Base-by-base conservation (phyloP, 1,284 basidiomycete species). In the Abortiporus biennis region DNA sequence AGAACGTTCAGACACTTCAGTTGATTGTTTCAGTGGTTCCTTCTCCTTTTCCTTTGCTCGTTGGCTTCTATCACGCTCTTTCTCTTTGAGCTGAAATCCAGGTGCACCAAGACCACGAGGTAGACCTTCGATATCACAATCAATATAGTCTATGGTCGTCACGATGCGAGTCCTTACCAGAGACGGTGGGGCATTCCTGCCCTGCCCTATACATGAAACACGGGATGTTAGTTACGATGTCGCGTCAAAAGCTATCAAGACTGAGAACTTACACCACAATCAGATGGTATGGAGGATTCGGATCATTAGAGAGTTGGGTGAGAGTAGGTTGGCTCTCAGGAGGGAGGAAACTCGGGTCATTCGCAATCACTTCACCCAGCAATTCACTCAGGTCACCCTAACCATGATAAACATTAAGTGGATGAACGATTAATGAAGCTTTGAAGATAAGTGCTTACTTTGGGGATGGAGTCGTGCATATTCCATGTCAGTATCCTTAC, bases 311-410 rank as follows among this genome's bases (percentile, higher is more conserved):
- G 16, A 88, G 64, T 25, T 63, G 58, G 6, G 81, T 80, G 13
- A 85, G 64, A 3, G 52, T 47, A 9, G 27, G 27, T 4, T 50
- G 40, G 9, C 48, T 49, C 6, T 47, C 50, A 9, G 59, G 54
- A 3, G 57, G 50, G 4, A 55, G 29, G 2, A 57, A 53, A 20
- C 64, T 51, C 13, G 64, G 54, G 27, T 62, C 64, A 53, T 80
- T 77, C 2, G 69, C 59, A 4, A 75, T 74, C 6, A 89, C 76
- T 31, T 67, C 67, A 20, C 87, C 88, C 12, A 92, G 65, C 4
- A 92, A 66, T 42, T 89, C 82, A 50, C 78, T 73, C 34, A 92
- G 63, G 55, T 92, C 80, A 8, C 88, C 89, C 80, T 89, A 12
- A 8, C 9, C 36, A 37, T 19, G 36, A 17, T 24, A 19, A 22